Evolutionary conservation across 176 grass and related monocot species (phyloP).

Genomic region (Olyra latifolia): DNA sequence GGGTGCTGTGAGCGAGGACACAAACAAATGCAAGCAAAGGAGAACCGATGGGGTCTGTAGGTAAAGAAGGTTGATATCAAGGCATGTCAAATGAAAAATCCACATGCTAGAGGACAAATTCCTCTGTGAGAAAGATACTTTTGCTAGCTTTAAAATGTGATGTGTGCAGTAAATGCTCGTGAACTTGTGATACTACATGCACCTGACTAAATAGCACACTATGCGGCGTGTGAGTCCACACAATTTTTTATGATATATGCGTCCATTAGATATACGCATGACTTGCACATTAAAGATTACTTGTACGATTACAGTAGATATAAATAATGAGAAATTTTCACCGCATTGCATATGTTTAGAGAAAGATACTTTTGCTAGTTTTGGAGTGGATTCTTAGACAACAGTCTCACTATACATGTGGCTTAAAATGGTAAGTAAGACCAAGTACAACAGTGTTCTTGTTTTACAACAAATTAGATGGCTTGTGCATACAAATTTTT

Average conservation of each 20-base stretch:
- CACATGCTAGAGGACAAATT: slow-evolving; percentile 18
- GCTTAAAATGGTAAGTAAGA: neutral
- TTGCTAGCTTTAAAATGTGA: slow-evolving; percentile 21
- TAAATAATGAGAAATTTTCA: neutral
- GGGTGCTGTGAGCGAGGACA: neutral
- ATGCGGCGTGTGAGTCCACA: neutral
- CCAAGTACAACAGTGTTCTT: neutral
- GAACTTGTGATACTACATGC: neutral
- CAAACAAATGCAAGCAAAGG: neutral
- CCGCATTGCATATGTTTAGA: too few species aligned
- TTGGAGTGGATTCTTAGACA: neutral
- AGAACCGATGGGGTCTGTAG: neutral
- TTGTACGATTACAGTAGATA: neutral
- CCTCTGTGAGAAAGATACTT: neutral
- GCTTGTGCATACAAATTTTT: neutral
- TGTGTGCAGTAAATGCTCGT: neutral
- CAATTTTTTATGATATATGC: neutral
- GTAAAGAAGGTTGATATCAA: slow-evolving; percentile 2
- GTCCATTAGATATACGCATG: fast-evolving
- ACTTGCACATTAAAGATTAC: neutral
- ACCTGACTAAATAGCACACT: neutral
- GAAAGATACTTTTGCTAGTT: neutral
- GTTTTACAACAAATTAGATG: neutral
- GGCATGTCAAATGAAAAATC: neutral
- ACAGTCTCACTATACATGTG: neutral